Evolutionary conservation across 73 alveolate species (phyloP).

Genomic region (Paramecium caudatum): DNA sequence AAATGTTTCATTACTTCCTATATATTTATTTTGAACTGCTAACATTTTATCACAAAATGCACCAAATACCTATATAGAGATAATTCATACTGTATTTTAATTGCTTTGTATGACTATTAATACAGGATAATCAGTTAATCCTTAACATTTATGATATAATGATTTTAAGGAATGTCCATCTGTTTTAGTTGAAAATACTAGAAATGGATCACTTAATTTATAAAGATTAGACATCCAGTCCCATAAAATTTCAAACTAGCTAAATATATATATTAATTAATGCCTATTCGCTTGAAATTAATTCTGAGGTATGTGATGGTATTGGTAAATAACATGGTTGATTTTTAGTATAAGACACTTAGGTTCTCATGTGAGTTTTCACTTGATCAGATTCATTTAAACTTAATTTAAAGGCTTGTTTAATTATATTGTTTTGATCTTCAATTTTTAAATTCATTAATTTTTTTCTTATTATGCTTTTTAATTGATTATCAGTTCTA

Average conservation of each 20-base stretch:
- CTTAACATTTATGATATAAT: constrained; percentile 58
- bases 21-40: background rate
- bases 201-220: constrained; percentile 64
- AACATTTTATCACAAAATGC: constrained; percentile 66
- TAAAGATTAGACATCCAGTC: constrained; percentile 70
- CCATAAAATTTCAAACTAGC: constrained; percentile 77
- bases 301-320: constrained; percentile 57
- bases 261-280: constrained; percentile 29
- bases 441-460: background rate
- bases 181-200: constrained; percentile 43
- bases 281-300: constrained; percentile 70
- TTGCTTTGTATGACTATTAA: constrained; percentile 25
- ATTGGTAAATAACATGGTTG: constrained; percentile 71
- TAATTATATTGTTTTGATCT: constrained; percentile 6
- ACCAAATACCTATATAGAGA: constrained; percentile 40
- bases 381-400: constrained; percentile 31
- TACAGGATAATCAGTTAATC: background rate
- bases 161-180: constrained; percentile 74
- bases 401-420: constrained; percentile 70
- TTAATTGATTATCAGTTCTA: background rate
- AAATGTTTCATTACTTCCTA: constrained; percentile 66
- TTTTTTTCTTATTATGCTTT: constrained; percentile 1
- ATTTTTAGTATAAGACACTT: constrained; percentile 25
- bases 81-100: constrained; percentile 14
- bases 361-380: background rate